Evolutionary conservation across 169 alveolate species (phyloP).

Genomic region (Plasmodium billcollinsi): DNA sequence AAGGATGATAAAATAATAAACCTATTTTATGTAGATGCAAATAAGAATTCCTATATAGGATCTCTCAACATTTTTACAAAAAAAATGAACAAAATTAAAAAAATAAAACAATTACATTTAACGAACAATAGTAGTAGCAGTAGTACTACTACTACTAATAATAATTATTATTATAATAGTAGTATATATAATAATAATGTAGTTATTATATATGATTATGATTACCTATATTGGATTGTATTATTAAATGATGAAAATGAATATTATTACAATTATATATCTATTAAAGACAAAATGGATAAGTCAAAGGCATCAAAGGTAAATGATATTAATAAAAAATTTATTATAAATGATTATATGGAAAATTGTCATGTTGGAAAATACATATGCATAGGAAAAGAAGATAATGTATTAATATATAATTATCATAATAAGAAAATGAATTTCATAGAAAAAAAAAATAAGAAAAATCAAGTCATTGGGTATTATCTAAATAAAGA

Average conservation of each 20-base stretch:
- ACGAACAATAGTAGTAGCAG: constrained; percentile 31
- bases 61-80: constrained; percentile 3
- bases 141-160: not conserved
- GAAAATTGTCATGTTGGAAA: constrained; percentile 29
- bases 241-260: constrained; percentile 15
- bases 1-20: not conserved
- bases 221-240: constrained; percentile 48
- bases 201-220: constrained; percentile 42
- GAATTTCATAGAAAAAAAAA: constrained; percentile 8
- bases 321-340: not conserved
- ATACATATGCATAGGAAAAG: constrained; percentile 13
- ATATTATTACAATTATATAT: constrained; percentile 12
- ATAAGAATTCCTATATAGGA: constrained; percentile 14
- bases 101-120: constrained; percentile 25
- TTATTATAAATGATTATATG: constrained; percentile 26
- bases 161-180: not conserved
- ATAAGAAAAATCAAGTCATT: constrained; percentile 11
- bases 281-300: constrained; percentile 3
- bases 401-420: constrained; percentile 4
- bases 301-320: not conserved
- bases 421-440: constrained; percentile 17
- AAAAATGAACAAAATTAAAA: constrained; percentile 1
- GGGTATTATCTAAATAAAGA: constrained; percentile 50
- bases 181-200: constrained; percentile 25
- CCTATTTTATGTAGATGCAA: constrained; percentile 41